Evolutionary conservation across 2,329 filamentous ascomycete species (phyloP).

Genomic region (Domatiomyces globalis): DNA sequence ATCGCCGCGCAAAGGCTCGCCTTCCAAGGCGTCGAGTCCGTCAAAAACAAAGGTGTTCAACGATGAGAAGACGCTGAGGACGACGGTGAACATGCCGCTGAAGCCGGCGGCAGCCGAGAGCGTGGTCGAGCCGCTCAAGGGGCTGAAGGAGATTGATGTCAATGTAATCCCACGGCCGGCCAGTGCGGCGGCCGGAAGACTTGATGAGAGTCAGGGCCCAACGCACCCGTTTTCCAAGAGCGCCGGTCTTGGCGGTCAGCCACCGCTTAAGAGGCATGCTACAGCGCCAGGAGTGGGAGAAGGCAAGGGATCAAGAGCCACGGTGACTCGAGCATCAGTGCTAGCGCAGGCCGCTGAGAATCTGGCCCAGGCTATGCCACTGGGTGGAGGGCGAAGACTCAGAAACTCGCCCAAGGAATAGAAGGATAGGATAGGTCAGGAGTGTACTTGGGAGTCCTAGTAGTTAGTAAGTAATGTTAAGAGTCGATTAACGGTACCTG

Average conservation of each 20-base stretch:
- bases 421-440: too few species aligned
- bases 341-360: slow-evolving; percentile 2
- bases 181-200: too few species aligned
- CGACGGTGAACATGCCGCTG: slow-evolving; percentile 19
- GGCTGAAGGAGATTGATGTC: slow-evolving; percentile 35
- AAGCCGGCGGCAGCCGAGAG: slow-evolving; percentile 9
- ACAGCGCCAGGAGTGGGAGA: slow-evolving; percentile 11
- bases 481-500: too few species aligned
- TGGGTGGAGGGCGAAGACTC: slow-evolving; percentile 25
- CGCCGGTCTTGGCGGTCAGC: slow-evolving; percentile 6
- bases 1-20: slow-evolving; percentile 13
- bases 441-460: too few species aligned
- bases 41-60: slow-evolving; percentile 41
- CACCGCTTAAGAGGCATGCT: slow-evolving; percentile 14
- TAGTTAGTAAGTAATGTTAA: too few species aligned
- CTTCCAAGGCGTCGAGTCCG: slow-evolving; percentile 25
- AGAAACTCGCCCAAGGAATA: slow-evolving; percentile 21
- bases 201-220: slow-evolving; percentile 15
- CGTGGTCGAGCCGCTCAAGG: slow-evolving; percentile 1
- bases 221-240: slow-evolving; percentile 14
- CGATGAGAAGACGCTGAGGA: slow-evolving; percentile 30
- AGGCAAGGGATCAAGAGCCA: slow-evolving; percentile 3
- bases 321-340: slow-evolving; percentile 8
- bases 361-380: slow-evolving; percentile 13
- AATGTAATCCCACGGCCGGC: slow-evolving; percentile 26